Conservation (phyloP, 768 basidiomycete species). For the Kwoniella botswanensis region DNA sequence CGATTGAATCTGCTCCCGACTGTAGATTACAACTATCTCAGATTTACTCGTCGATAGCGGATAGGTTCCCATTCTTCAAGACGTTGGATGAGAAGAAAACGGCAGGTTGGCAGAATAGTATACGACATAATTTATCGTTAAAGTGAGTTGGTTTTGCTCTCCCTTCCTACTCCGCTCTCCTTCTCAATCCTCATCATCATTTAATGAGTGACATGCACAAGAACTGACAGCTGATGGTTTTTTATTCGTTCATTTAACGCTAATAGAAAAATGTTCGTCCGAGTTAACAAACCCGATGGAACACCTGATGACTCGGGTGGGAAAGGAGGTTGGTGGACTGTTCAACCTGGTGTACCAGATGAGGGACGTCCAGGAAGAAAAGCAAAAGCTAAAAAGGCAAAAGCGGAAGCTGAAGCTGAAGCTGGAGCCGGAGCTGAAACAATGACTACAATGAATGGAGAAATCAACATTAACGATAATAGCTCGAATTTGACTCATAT, state of each 20-base stretch:
- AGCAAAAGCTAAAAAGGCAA: constrained; percentile 39
- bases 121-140: constrained; percentile 58
- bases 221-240: not conserved
- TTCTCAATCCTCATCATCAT: not conserved
- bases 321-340: constrained; percentile 58
- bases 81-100: constrained; percentile 51
- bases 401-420: constrained; percentile 11
- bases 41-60: constrained; percentile 47
- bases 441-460: not conserved
- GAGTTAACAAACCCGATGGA: constrained; percentile 53
- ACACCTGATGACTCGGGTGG: constrained; percentile 52
- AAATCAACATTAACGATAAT: not conserved
- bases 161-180: not conserved
- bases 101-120: constrained; percentile 58
- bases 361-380: constrained; percentile 51
- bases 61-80: constrained; percentile 53
- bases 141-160: constrained; percentile 38
- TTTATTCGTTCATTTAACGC: not conserved
- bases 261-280: constrained; percentile 52
- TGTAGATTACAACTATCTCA: constrained; percentile 40
- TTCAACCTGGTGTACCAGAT: constrained; percentile 50
- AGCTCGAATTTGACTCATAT: no score
- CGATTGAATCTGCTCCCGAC: constrained; percentile 47
- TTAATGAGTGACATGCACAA: no score
- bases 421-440: not conserved